phyloP scores from a whole-genome alignment of 2,329 filamentous ascomycete species.

The Mycocentrospora acerina region DNA sequence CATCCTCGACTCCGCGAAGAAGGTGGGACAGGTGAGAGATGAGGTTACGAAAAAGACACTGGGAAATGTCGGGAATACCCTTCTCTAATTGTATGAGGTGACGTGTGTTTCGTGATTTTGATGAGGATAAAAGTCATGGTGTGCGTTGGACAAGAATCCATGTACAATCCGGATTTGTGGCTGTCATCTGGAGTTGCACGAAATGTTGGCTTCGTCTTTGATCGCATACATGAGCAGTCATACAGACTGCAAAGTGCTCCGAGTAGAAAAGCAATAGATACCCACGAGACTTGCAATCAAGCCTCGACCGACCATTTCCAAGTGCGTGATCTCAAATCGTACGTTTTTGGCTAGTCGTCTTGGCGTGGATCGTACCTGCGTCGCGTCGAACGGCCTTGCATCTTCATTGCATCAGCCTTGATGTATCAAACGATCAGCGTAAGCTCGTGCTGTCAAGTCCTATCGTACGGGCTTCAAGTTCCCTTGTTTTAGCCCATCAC shows the following conservation, averaged over 20 bases:
- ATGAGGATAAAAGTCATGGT: not conserved
- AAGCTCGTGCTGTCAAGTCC: too few species aligned
- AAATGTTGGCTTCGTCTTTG: not conserved
- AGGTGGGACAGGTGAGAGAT: slow-evolving; percentile 51
- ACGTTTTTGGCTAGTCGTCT: not conserved
- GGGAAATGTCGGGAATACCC: slow-evolving; percentile 33
- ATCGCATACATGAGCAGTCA: not conserved
- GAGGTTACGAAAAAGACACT: slow-evolving; percentile 48
- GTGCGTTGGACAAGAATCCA: not conserved
- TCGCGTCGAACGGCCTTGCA: too few species aligned
- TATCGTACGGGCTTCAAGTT: too few species aligned
- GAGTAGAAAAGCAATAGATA: slow-evolving; percentile 12
- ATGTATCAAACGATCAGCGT: too few species aligned
- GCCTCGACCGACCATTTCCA: too few species aligned
- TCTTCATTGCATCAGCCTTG: too few species aligned
- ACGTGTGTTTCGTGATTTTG: not conserved
- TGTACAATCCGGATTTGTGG: not conserved
- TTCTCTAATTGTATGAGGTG: slow-evolving; percentile 18
- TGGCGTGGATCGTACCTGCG: not conserved
- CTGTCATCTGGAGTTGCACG: not conserved
- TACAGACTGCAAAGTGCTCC: too few species aligned
- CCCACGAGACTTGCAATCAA: slow-evolving; percentile 4
- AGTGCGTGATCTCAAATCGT: too few species aligned
- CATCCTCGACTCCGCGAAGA: slow-evolving; percentile 50
- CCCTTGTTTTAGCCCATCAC: too few species aligned